These are phyloP conservation scores for Penicillium cinerascens DNA, from an alignment of 495 filamentous ascomycete genomes.

Conservation along the genomic window DNA sequence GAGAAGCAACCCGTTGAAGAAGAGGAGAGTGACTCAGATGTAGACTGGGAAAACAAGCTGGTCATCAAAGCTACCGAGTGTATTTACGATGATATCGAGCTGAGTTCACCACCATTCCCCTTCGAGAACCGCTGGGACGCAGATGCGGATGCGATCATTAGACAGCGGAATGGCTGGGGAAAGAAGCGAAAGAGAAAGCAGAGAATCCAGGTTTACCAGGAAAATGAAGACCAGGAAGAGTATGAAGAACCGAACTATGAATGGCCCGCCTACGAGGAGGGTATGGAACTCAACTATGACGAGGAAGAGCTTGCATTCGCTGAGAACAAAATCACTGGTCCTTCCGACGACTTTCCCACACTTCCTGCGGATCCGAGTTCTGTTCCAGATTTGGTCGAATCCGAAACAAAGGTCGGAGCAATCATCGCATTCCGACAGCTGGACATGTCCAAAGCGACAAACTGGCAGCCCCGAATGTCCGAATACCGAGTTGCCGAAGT, in stretches of 20 bases:
- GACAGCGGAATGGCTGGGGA: constrained; percentile 35
- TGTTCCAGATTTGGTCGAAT: constrained; percentile 52
- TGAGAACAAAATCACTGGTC: constrained; percentile 18
- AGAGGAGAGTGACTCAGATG: constrained; percentile 27
- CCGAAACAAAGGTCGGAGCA: constrained; percentile 56
- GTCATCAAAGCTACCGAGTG: constrained; percentile 77
- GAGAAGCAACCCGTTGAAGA: constrained; percentile 17
- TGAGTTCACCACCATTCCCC: constrained; percentile 82
- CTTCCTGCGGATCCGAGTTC: constrained; percentile 60
- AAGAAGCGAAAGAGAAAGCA: constrained; percentile 58
- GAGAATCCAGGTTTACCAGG: constrained; percentile 43
- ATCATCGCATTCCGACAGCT: constrained; percentile 79
- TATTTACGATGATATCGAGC: constrained; percentile 63
- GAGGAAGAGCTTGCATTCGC: constrained; percentile 5
- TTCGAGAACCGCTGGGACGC: constrained; percentile 87
- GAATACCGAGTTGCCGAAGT: constrained; percentile 65
- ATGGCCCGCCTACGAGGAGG: constrained; percentile 2
- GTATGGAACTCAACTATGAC: constrained; percentile 6
- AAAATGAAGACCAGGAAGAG: constrained; percentile 31
- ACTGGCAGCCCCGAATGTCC: constrained; percentile 72
- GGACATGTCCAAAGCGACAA: constrained; percentile 66
- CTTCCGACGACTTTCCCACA: constrained; percentile 56
- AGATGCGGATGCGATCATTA: constrained; percentile 56
- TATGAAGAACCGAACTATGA: constrained; percentile 28
- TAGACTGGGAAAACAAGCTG: constrained; percentile 71